A percentile compares a stretch with the other conserved stretches of the same genome.
Evolutionary conservation across 257 asterid genomes (phyloP).

Genomic region (Buddleja alternifolia): DNA sequence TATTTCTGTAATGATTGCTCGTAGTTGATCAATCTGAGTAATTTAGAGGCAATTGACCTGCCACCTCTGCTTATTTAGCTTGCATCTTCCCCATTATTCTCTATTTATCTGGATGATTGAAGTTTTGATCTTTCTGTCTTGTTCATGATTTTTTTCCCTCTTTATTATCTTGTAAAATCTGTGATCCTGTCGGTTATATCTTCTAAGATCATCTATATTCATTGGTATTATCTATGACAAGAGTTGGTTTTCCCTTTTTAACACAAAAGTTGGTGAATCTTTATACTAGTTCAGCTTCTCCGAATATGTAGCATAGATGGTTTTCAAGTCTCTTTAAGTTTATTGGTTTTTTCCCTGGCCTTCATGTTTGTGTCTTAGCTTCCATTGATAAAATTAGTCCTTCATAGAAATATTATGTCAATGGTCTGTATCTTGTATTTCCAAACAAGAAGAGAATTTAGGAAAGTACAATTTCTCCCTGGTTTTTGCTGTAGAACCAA

Average conservation of each 20-base stretch:
- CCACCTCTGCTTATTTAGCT: not conserved
- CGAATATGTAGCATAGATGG: not conserved
- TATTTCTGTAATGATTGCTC: conserved; percentile 14
- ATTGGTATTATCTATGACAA: not conserved
- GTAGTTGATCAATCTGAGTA: not conserved
- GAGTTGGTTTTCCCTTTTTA: not conserved
- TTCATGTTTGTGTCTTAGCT: conserved; percentile 16
- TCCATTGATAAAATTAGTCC: not conserved
- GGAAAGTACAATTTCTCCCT: not conserved
- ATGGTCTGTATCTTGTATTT: too few relatives aligned
- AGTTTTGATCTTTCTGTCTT: not conserved
- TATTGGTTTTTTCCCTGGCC: not conserved
- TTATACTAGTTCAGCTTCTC: not conserved
- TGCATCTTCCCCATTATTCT: conserved; percentile 10
- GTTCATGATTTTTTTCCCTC: conserved; percentile 10
- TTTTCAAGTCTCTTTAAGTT: not conserved
- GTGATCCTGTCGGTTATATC: not conserved
- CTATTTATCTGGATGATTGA: not conserved
- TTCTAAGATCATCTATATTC: not conserved
- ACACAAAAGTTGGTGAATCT: not conserved
- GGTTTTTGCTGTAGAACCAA: not conserved
- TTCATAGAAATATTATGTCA: not conserved
- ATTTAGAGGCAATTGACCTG: conserved; percentile 3
- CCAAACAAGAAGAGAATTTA: too few relatives aligned
- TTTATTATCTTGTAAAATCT: conserved; percentile 5